Evolutionary conservation across 371 early-diverging fungal genomes (phyloP), one percentile per base, ranked within the genome.

Genomic region (Mucor saturninus): DNA sequence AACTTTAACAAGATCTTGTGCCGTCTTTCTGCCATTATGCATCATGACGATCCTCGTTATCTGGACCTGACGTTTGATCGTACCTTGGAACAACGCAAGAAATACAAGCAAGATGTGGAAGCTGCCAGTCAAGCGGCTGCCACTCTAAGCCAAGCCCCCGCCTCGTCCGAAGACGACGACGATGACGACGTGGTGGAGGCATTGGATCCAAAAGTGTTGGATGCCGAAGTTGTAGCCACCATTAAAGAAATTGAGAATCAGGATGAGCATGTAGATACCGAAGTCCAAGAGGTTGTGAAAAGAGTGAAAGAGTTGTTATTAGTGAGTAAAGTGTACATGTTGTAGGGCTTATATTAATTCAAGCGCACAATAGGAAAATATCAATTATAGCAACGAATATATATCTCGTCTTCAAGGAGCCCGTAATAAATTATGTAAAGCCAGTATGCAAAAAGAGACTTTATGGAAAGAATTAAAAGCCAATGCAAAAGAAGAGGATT

Each of bases 341-440:
- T 37, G 6, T 46, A 11, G 9, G 9, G n/a, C 4, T 56, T 10
- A 56, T 54, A 7, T 40, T 63, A 11, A 51, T 26, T 5, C 32
- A 26, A 11, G 29, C 40, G 21, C 5, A 10, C 21, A 21, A 21
- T 54, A 80, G 81, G 81, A 81, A 71, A 81, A 81, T 31, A 81
- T 81, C 61, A 81, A 81, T 53, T 77, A 73, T 40, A 81, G 82
- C 55, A 81, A 81, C 43, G 82, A 81, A 52, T 81, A 77, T 54
- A 69, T 81, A 37, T 60, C 67, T 39, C 67, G 79, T 39, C 62
- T 81, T 4, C 74, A 75, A 63, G 71, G 72, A 32, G 82, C 82
- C 37, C 82, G 82, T 40, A 75, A 74, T 43, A 79, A 77, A 49
- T 54, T 81, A 40, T 71, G 69, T 50, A 81, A 79, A 61, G 79